Evolutionary conservation across 768 basidiomycete genomes (phyloP), one percentile per base, ranked within the genome.

Genomic region (Daedalea quercina): DNA sequence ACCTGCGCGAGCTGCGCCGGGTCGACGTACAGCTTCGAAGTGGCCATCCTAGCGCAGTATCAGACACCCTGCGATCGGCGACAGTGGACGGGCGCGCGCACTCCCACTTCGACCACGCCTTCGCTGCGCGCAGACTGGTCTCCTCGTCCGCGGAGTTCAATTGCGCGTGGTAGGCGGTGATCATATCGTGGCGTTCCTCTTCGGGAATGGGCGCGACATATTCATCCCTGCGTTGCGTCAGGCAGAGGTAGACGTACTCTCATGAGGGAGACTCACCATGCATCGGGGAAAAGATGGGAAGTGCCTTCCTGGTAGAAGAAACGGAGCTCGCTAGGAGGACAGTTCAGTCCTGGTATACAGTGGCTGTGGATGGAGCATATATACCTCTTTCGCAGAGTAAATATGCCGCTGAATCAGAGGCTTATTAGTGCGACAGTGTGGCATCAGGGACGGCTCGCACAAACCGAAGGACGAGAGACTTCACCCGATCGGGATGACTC

Each of bases 261-360:
- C 23, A 47, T 3, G 33, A 44, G 26, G 40, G 49, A 17, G 34
- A n/a, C 35, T 54, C 70, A 90, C 90, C 90, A 95, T 59, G 90
- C 90, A 69, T 92, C 88, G 0, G 91, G 90, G 75, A 92, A 93
- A 26, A 91, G 67, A 64, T 87, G 83, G 3, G 84, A 85, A 11
- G 89, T 71, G 13, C 91, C 91, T 2, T 88, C 80, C 72, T 94
- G 92, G 68, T 94, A 96, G 74, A 96, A 95, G 74, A 94, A 97
- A 19, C 79, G 77, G 37, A 96, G 78, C 69, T 97, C 94, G 60
- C 84, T 74, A 31, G 28, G 9, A 15, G 17, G 47, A 24, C 33
- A 46, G 19, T 9, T 22, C 26, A 43, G 28, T 23, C 12, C 24
- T 22, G 31, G 9, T 7, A 47, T 33, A 46, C 7, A 11, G 34